Evolutionary conservation across 331 rosid genomes (phyloP), one percentile per base, ranked within the genome.

Genomic region (Prunus yedoensis): DNA sequence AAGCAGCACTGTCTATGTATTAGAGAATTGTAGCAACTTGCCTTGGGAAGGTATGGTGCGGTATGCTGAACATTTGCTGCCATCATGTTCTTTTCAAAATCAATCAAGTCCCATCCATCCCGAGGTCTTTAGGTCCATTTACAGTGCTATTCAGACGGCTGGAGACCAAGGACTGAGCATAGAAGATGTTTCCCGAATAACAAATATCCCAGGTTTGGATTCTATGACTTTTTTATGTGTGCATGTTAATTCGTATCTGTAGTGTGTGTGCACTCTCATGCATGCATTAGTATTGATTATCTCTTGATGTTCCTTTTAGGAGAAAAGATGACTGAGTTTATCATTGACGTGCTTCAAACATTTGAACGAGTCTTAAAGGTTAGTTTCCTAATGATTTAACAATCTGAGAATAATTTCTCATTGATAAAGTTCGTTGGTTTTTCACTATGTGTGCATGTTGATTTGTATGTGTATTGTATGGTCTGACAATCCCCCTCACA

Each of bases 121-220:
- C 20, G 93, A 88, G 80, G 84, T 87, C 71, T 89, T 95, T 81
- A 74, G 71, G 81, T 79, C 83, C 60, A 84, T 89, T 81, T 88
- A 79, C 86, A 76, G 84, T 84, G 89, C 99, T 76, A 89, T 92
- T 74, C 91, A 83, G 81, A 89, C 83, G 84, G 90, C 91, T 50
- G 97, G 99, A 68, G 99, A 95, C 82, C 97, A 90, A 82, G 99
- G 99, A 74, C 88, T 95, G 87, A 80, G 91, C 86, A 84, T 90
- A 45, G 84, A 76, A 74, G 97, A 92, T 83, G 82, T 95, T 83
- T 83, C 92, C 67, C 86, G 38, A 78, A 46, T 83, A 62, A 81
- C 87, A 78, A 82, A 89, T 83, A 74, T 69, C 69, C 91, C 93
- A 83, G 97, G 99, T 94, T 86, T 66, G 8, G 77, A 74, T 80